A percentile compares a stretch with the other conserved stretches of the same genome.
phyloP scores from a whole-genome alignment of 163 green algal genomes.

The Picocystis sp. region DNA sequence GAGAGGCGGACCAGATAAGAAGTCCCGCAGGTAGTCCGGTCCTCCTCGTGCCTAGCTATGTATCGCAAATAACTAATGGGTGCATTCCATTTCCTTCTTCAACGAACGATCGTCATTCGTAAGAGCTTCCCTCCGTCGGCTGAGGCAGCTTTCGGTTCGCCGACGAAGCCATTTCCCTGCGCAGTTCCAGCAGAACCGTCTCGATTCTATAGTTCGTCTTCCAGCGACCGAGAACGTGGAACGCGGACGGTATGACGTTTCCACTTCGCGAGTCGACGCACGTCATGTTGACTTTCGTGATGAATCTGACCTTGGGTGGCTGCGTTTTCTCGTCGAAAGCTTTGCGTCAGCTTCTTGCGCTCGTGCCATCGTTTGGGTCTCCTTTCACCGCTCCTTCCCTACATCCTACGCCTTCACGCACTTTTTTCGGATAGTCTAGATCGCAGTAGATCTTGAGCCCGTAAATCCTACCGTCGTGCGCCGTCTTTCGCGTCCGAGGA shows the following conservation, averaged over 20 bases:
- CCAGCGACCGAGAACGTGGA: constrained; percentile 66
- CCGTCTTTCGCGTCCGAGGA: constrained; percentile 27
- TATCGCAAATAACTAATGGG: too few relatives aligned
- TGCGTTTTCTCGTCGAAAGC: constrained; percentile 10
- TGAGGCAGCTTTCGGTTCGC: constrained; percentile 76
- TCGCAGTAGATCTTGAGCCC: constrained; percentile 68
- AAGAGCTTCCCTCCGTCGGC: constrained; percentile 64
- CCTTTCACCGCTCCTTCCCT: constrained; percentile 11
- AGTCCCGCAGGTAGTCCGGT: too few relatives aligned
- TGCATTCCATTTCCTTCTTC: too few relatives aligned
- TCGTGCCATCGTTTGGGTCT: neutral
- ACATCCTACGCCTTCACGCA: constrained; percentile 12
- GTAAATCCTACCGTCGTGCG: constrained; percentile 84
- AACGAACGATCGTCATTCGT: constrained; percentile 7
- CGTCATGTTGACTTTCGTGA: constrained; percentile 61
- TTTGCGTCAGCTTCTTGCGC: neutral
- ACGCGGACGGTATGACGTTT: constrained; percentile 46
- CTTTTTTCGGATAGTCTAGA: constrained; percentile 56
- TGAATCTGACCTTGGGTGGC: constrained; percentile 46
- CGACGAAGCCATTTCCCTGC: constrained; percentile 58
- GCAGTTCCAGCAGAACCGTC: constrained; percentile 63
- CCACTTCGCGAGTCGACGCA: constrained; percentile 36
- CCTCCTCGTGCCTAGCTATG: too few relatives aligned
- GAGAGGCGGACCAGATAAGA: too few relatives aligned
- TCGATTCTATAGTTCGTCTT: constrained; percentile 72